Conservation (phyloP, 768 basidiomycete genomes). For the Suillus fuscotomentosus region DNA sequence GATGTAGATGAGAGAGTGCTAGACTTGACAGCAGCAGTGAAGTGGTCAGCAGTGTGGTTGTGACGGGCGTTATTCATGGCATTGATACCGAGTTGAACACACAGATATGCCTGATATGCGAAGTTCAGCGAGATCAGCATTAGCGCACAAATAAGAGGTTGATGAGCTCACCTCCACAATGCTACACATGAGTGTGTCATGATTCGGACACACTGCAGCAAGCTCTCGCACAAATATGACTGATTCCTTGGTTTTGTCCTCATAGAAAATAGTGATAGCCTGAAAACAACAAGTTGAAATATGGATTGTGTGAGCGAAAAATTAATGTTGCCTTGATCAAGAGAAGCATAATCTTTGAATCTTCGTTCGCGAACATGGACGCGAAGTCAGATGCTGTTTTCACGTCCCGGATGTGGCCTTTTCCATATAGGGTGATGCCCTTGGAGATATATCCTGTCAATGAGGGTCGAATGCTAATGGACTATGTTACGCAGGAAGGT, state of each 20-base stretch:
- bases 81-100: background rate
- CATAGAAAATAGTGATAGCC: background rate
- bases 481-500: background rate
- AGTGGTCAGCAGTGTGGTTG: background rate
- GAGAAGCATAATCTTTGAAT: background rate
- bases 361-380: background rate
- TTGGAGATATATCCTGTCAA: background rate
- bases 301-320: background rate
- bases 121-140: background rate
- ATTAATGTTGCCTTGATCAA: background rate
- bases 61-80: background rate
- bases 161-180: background rate
- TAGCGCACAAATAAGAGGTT: background rate
- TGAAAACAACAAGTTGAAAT: background rate
- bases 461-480: background rate
- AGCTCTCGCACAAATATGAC: background rate
- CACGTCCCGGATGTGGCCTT: background rate
- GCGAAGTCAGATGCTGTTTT: background rate
- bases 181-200: background rate
- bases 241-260: background rate
- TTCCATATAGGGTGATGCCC: background rate
- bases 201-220: background rate
- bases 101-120: background rate
- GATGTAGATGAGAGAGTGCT: background rate
- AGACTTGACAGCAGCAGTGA: background rate